Base-by-base conservation (phyloP, 2,329 filamentous ascomycete genomes). In the Penicillium italicum region DNA sequence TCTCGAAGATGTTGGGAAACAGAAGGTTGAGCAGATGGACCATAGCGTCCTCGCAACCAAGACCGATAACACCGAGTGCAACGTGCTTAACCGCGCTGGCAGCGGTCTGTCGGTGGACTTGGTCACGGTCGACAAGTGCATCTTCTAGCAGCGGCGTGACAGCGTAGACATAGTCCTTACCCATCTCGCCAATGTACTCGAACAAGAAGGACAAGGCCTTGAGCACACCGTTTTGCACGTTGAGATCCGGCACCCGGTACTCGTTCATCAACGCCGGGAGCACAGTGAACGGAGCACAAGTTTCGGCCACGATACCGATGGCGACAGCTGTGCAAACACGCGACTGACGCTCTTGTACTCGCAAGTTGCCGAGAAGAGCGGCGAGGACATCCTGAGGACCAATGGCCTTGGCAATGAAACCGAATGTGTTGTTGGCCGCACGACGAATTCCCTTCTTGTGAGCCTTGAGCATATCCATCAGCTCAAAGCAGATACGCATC, bases 401-500 rank as follows among this genome's bases (percentile, higher is more conserved):
- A 67, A 99, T 99, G 57, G 94, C 94, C 77, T 99, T 99, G 72
- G 94, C 94, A 69, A 99, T 99, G 82, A 97, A 99, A 73, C 94
- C 94, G 68, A 99, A 99, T 0, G 94, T 99, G 80, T 99, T 99
- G 84, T 99, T 99, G 66, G 94, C 95, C 22, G 94, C 94, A 74
- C 94, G 88, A 62, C 94, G 89, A 65, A 99, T 99, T 62, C 94
- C 95, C 82, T 99, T 99, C 79, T 99, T 99, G 81, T 99, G 94
- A 7, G 94, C 94, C 77, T 99, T 99, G 68, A 99, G 84, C 94
- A 99, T 99, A 76, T 99, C 94, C 30, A 99, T 85, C 51, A 99
- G 81, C 78, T 99, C 94, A 75, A 99, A 99, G 78, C 94, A 99
- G 73, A 99, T 99, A 72, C 94, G 87, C 95, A 99, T 99, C 94